Evolutionary conservation across 2,329 filamentous ascomycete genomes (phyloP).

Genomic region (Aureobasidium sp.): DNA sequence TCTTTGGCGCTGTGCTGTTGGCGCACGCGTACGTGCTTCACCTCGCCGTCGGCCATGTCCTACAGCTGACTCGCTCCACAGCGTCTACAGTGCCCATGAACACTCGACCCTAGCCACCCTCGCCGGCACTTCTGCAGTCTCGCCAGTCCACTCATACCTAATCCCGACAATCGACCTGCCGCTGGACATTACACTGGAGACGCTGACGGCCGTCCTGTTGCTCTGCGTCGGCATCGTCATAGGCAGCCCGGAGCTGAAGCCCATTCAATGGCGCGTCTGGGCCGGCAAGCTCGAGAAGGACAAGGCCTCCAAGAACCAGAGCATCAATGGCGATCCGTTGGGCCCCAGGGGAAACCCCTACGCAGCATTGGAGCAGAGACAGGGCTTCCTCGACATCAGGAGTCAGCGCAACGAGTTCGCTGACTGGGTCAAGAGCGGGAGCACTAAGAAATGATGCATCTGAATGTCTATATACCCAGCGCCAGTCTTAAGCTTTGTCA

Average conservation of each 20-base stretch:
- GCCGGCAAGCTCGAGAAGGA: slow-evolving; percentile 70
- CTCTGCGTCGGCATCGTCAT: slow-evolving; percentile 78
- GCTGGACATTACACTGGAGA: slow-evolving; percentile 81
- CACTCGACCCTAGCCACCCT: slow-evolving; percentile 61
- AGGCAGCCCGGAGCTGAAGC: slow-evolving; percentile 69
- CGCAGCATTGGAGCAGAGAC: slow-evolving; percentile 66
- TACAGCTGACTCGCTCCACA: slow-evolving; percentile 34
- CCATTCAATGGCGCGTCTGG: slow-evolving; percentile 78
- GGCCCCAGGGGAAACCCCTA: slow-evolving; percentile 77
- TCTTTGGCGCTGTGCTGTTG: slow-evolving; percentile 69
- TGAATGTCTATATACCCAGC: neutral
- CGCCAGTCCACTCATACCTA: slow-evolving; percentile 17
- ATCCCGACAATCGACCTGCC: slow-evolving; percentile 50
- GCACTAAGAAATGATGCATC: slow-evolving; percentile 5
- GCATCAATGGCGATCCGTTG: slow-evolving; percentile 46
- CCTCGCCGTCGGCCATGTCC: slow-evolving; percentile 21
- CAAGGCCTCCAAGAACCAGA: slow-evolving; percentile 44
- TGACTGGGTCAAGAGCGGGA: slow-evolving; percentile 55
- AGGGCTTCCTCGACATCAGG: slow-evolving; percentile 82
- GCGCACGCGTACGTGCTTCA: slow-evolving; percentile 68
- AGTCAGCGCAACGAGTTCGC: slow-evolving; percentile 68
- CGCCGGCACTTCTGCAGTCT: slow-evolving; percentile 36
- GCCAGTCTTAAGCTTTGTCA: neutral
- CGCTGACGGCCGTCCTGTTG: slow-evolving; percentile 69
- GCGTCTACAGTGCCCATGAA: slow-evolving; percentile 94